A percentile compares a stretch with the other conserved stretches of the same genome.
phyloP scores from a whole-genome alignment of 768 basidiomycete genomes.

The Lyophyllum shimeji region DNA sequence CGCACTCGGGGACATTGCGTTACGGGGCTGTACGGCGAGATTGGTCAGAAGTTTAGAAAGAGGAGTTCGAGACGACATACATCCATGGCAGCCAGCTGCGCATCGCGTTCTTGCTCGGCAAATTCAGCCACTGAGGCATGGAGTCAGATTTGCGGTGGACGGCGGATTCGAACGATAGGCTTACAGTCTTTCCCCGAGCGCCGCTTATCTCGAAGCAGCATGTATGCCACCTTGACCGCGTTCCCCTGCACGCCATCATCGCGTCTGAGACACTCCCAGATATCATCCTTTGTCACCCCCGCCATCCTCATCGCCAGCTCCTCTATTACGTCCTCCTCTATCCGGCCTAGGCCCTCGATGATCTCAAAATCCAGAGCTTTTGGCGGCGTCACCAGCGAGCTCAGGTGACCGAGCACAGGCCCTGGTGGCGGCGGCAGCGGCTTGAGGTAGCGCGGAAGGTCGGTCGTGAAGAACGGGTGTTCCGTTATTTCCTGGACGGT shows the following conservation, averaged over 20 bases:
- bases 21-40: slow-evolving; percentile 52
- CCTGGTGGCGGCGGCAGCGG: slow-evolving; percentile 78
- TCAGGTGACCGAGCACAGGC: slow-evolving; percentile 73
- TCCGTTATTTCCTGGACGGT: slow-evolving; percentile 89
- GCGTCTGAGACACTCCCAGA: slow-evolving; percentile 81
- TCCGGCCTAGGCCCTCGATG: slow-evolving; percentile 88
- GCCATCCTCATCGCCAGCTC: slow-evolving; percentile 73
- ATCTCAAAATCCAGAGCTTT: slow-evolving; percentile 76
- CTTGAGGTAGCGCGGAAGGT: slow-evolving; percentile 84
- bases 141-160: not conserved
- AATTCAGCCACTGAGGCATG: slow-evolving; percentile 59
- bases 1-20: slow-evolving; percentile 63
- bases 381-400: slow-evolving; percentile 67
- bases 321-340: slow-evolving; percentile 90
- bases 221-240: slow-evolving; percentile 94
- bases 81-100: slow-evolving; percentile 76
- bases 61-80: slow-evolving; percentile 42
- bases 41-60: slow-evolving; percentile 2
- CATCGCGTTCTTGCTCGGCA: slow-evolving; percentile 86
- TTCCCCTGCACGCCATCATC: slow-evolving; percentile 89
- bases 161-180: slow-evolving; percentile 27
- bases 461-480: slow-evolving; percentile 86
- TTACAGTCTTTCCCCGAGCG: slow-evolving; percentile 81
- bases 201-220: slow-evolving; percentile 87
- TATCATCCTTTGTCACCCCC: slow-evolving; percentile 77